Conservation (phyloP, 78 protist species). For the Chrysochromulina parva region DNA sequence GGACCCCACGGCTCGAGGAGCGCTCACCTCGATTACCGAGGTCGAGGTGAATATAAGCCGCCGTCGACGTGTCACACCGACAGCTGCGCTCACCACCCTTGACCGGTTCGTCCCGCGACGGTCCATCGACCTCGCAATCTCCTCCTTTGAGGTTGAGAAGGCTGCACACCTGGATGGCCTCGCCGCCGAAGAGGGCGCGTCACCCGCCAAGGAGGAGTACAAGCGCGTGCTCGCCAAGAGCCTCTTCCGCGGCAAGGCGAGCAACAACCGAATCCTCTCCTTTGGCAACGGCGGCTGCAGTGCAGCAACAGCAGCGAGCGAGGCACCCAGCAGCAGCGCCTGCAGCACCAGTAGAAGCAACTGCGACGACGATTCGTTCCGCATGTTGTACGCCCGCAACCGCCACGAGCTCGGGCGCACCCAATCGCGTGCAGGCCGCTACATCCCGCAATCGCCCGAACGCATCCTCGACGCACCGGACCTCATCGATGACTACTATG, state of each 20-base stretch:
- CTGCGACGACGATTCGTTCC: constrained; percentile 38
- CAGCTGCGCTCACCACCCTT: neutral
- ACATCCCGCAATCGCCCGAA: neutral
- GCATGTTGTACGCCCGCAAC: constrained; percentile 50
- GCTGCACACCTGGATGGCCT: neutral
- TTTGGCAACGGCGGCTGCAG: constrained; percentile 73
- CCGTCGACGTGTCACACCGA: constrained; percentile 29
- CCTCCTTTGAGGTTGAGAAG: constrained; percentile 27
- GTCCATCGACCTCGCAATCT: constrained; percentile 39
- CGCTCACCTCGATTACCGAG: too few relatives aligned
- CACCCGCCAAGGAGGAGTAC: constrained; percentile 53
- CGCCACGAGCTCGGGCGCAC: neutral
- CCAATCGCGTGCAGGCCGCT: constrained; percentile 27
- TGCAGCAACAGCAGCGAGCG: constrained; percentile 68
- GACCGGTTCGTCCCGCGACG: constrained; percentile 71
- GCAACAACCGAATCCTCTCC: constrained; percentile 56
- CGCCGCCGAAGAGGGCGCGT: neutral
- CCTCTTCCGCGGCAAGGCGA: neutral
- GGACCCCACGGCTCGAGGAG: too few relatives aligned
- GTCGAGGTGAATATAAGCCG: too few relatives aligned
- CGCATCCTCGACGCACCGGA: constrained; percentile 64
- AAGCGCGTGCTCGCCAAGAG: constrained; percentile 24
- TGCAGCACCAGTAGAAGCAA: neutral
- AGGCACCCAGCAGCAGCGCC: constrained; percentile 53
- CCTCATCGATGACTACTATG: constrained; percentile 51